Base-by-base conservation (phyloP, 1,284 basidiomycete genomes). In the Vanrija sp. region DNA sequence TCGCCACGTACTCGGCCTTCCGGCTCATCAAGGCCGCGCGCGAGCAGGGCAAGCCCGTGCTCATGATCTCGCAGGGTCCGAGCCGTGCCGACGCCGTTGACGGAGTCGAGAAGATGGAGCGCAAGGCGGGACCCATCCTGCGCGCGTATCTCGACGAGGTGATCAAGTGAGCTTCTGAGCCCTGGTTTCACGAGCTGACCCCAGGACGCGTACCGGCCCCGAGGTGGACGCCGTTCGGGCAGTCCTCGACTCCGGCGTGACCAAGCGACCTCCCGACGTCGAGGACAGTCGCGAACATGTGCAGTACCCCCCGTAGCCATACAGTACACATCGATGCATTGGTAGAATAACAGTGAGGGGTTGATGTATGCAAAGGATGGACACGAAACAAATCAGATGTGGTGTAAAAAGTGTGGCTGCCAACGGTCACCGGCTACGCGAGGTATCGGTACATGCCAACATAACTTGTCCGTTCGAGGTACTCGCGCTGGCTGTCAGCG, bases 1-100 rank as follows among this genome's bases (percentile, higher is more conserved):
- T 96, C 14, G 91, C 93, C 2, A 96, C 93, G 0, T 95, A 89
- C 74, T 92, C 89, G 8, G 91, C 91, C 1, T 95, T 87, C 75
- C 81, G 91, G 61, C 76, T 95, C n/a, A 79, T 94, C 49, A 91
- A 87, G 71, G 86, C 85, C 62, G 90, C 92, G 1, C 70, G 87
- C 10, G 84, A 89, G 54, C 78, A 84, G 12, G 79, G 81, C 25
- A 94, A 92, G 72, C 86, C 85, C 0, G 85, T 91, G 4, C 76
- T 93, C 51, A 79, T 93, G 58, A 78, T 96, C 45, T 94, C 94
- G 58, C 77, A 91, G 15, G 93, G 93, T 1, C 91, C 91, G 1
- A 87, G 88, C 1, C 82, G 92, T 40, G 91, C 86, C 1, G 91
- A 95, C 71, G 78, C 75, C n/a, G 69, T 89, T n/a, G 72, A 75